Evolutionary conservation across 345 rosid genomes (phyloP), one percentile per base, ranked within the genome.

Genomic region (Lepidium didymum): DNA sequence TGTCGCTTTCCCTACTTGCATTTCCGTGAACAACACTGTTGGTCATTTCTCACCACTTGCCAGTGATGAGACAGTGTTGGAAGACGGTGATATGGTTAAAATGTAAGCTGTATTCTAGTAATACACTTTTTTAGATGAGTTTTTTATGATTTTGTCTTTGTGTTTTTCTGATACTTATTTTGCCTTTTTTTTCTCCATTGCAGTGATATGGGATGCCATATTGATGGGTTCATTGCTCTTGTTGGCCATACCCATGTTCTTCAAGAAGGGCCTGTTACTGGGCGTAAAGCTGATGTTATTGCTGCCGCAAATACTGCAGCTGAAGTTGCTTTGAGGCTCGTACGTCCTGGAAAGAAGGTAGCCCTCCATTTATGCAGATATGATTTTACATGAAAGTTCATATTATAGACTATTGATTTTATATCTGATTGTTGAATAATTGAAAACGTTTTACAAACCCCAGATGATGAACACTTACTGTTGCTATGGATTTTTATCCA

Each of bases 311-410:
- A 89, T 61, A 89, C 97, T 5, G 96, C 97, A 8, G 96, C 97
- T 64, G 97, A 95, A 83, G 99, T 91, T 81, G 97, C 97, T 62
- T 75, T 95, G 79, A 89, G 97, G 85, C 96, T 95, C 38, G 96
- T 95, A 7, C 87, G 93, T 73, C 99, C 99, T 1, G 99, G 96
- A 25, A 91, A 86, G 79, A 95, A 87, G 86, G 99, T 95, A 80
- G 9, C 12, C 37, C 29, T 10, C 21, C 47, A 13, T 31, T 12
- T 50, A 0, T 16, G 23, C 1, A 27, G 5, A 21, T 21, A 21
- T 21, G 23, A 19, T 29, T 1, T 40, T 56, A 34, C 6, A 34
- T 16, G 37, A 10, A 27, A 35, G 27, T 14, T 72, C 7, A 27
- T 16, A 55, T 3, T 16, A 4, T 55, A 25, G 34, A 43, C 23